These are phyloP conservation scores for Petrea volubilis DNA, from an alignment of 257 asterid genomes.

Conservation along the genomic window DNA sequence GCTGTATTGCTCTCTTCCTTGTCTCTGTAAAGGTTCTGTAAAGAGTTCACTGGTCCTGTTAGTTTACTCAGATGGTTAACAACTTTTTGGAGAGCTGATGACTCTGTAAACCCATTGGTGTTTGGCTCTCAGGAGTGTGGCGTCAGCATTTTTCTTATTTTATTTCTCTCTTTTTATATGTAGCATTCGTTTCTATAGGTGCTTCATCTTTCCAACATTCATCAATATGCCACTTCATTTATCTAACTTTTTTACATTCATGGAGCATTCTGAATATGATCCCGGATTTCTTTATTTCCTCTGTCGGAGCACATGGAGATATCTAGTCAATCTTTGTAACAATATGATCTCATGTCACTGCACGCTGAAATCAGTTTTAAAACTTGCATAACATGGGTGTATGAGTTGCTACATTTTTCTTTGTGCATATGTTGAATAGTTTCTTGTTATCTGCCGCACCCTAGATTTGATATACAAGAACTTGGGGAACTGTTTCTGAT, in stretches of 20 bases:
- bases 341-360: slow-evolving; percentile 6
- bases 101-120: background rate
- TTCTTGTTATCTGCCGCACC: slow-evolving; percentile 7
- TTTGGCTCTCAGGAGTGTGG: slow-evolving; percentile 10
- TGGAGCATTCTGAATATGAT: background rate
- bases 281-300: background rate
- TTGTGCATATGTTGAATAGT: background rate
- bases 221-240: background rate
- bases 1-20: background rate
- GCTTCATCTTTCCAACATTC: background rate
- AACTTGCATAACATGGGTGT: background rate
- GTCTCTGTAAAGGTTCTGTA: background rate
- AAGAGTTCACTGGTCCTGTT: slow-evolving; percentile 13
- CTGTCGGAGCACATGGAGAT: background rate
- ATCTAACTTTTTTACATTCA: slow-evolving; percentile 3
- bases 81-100: background rate
- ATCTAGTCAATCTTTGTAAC: background rate
- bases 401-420: background rate
- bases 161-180: background rate
- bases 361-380: background rate
- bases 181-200: background rate
- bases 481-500: background rate
- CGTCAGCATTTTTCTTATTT: background rate
- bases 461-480: background rate
- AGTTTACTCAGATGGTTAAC: background rate